Conservation (phyloP, 352 stramenopile species). For the Phytophthora citricola region DNA sequence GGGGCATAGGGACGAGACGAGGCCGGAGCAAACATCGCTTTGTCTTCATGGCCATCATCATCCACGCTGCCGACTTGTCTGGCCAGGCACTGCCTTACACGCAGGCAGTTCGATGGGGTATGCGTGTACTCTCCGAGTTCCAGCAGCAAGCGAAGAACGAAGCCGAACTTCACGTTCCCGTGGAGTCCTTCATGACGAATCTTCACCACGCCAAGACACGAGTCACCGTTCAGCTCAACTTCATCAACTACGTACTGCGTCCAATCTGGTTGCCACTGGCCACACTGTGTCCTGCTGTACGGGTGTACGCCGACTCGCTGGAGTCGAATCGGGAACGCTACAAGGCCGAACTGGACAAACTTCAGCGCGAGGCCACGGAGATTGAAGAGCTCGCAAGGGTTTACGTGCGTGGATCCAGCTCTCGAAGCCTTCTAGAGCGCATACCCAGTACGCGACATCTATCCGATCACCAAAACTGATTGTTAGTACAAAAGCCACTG, state of each 20-base stretch:
- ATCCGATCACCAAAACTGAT: constrained; percentile 16
- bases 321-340: constrained; percentile 72
- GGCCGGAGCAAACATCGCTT: constrained; percentile 40
- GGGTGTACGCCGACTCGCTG: constrained; percentile 62
- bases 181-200: constrained; percentile 81
- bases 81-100: constrained; percentile 69
- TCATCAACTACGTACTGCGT: constrained; percentile 77
- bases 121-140: constrained; percentile 74
- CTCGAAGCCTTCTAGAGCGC: constrained; percentile 32
- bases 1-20: constrained; percentile 41
- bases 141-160: constrained; percentile 75
- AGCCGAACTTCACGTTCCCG: constrained; percentile 58
- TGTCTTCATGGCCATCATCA: constrained; percentile 63
- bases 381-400: constrained; percentile 31
- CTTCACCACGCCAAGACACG: constrained; percentile 65
- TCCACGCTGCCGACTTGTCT: constrained; percentile 77
- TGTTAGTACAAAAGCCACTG: constrained; percentile 14
- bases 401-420: constrained; percentile 56
- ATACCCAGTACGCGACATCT: constrained; percentile 9
- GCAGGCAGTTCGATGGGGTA: constrained; percentile 65
- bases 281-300: constrained; percentile 53
- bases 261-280: constrained; percentile 71
- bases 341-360: constrained; percentile 60
- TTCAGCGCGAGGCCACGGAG: constrained; percentile 37
- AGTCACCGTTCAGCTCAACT: constrained; percentile 76